Conservation (phyloP, 2,329 filamentous ascomycete species). For the Microcyclosporella mali region DNA sequence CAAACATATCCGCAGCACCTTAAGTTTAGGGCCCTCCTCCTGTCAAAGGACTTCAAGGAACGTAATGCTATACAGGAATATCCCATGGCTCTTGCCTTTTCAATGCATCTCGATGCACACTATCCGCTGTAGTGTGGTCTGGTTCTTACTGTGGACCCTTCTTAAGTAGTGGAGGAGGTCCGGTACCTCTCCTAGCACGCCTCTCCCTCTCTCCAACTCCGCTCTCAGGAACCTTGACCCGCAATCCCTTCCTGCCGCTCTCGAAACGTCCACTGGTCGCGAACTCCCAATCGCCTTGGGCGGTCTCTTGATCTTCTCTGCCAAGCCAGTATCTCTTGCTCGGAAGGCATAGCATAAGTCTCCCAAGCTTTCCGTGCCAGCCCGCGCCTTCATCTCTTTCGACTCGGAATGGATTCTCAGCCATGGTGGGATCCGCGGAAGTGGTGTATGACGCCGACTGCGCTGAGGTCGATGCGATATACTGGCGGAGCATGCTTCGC, state of each 20-base stretch:
- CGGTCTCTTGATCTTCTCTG: slow-evolving; percentile 51
- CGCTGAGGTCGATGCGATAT: slow-evolving; percentile 45
- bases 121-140: too few species aligned
- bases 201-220: slow-evolving; percentile 53
- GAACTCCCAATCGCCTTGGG: slow-evolving; percentile 61
- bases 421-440: slow-evolving; percentile 39
- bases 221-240: slow-evolving; percentile 38
- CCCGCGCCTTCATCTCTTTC: slow-evolving; percentile 69
- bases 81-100: too few species aligned
- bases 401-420: slow-evolving; percentile 63
- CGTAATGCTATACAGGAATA: too few species aligned
- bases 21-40: too few species aligned
- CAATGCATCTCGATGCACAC: too few species aligned
- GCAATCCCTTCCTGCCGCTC: slow-evolving; percentile 29
- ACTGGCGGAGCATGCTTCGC: slow-evolving; percentile 65
- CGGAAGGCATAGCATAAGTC: slow-evolving; percentile 63
- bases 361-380: slow-evolving; percentile 71
- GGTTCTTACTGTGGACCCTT: slow-evolving; percentile 10
- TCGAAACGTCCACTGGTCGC: slow-evolving; percentile 57
- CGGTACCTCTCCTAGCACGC: slow-evolving; percentile 56
- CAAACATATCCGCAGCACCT: too few species aligned
- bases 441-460: slow-evolving; percentile 31
- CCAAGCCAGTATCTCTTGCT: slow-evolving; percentile 78
- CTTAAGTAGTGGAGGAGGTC: slow-evolving; percentile 36
- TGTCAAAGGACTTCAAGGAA: too few species aligned